Conservation (phyloP, 768 basidiomycete species). For the Mrakia blollopis region DNA sequence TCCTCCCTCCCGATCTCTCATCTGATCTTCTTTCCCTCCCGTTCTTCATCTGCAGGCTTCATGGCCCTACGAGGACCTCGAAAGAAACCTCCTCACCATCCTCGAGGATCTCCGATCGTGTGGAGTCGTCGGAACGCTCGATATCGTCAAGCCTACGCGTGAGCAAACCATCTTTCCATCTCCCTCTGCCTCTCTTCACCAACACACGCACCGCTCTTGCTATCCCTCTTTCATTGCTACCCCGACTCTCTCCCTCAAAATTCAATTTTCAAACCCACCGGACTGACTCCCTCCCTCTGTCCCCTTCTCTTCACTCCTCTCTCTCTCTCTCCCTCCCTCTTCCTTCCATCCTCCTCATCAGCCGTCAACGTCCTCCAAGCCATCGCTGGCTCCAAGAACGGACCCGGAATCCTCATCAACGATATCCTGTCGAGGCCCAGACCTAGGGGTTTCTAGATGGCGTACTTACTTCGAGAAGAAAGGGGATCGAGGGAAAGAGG, state of each 20-base stretch:
- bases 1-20: neutral
- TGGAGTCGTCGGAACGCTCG: neutral
- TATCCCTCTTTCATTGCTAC: neutral
- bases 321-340: neutral
- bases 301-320: neutral
- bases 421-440: constrained; percentile 3
- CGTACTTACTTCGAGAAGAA: neutral
- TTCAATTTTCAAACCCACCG: too few species aligned
- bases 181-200: neutral
- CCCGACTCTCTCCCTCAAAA: neutral
- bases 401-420: neutral
- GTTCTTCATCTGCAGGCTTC: constrained; percentile 36
- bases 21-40: neutral
- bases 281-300: neutral
- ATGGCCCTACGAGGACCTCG: constrained; percentile 69
- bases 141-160: neutral
- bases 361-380: constrained; percentile 7
- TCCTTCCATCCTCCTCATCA: neutral
- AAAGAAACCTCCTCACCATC: constrained; percentile 73
- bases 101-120: constrained; percentile 44
- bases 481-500: neutral
- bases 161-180: neutral
- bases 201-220: neutral
- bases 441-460: neutral
- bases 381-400: neutral